phyloP scores from a whole-genome alignment of 2,329 filamentous ascomycete genomes.

The Alternaria longipes region DNA sequence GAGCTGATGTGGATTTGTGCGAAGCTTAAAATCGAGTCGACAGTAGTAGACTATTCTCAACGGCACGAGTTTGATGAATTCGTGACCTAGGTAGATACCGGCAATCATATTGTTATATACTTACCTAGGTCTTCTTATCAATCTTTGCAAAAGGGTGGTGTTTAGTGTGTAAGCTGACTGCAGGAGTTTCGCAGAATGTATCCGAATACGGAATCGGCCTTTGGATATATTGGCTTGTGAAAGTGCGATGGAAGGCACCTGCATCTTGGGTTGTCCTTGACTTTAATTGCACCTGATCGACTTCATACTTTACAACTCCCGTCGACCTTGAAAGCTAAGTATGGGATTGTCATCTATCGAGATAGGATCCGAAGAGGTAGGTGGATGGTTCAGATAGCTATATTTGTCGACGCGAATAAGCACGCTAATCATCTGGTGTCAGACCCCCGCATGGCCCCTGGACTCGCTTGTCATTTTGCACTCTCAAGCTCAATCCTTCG shows the following conservation, averaged over 20 bases:
- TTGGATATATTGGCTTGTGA: neutral
- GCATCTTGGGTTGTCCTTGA: neutral
- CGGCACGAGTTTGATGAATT: neutral
- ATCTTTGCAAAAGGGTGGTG: neutral
- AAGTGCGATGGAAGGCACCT: neutral
- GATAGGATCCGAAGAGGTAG: neutral
- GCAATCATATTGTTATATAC: neutral
- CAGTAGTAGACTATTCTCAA: neutral
- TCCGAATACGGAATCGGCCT: neutral
- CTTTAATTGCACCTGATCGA: neutral
- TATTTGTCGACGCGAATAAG: neutral
- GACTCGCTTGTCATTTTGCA: neutral
- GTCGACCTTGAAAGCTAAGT: neutral
- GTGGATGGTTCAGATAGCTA: neutral
- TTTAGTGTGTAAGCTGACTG: neutral
- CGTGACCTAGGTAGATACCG: neutral
- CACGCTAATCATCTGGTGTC: neutral
- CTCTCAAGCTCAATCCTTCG: neutral
- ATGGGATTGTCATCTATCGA: neutral
- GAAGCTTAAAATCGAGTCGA: neutral
- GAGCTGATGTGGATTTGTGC: conserved; percentile 24
- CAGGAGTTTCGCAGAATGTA: neutral
- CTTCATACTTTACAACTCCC: neutral
- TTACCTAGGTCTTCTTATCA: neutral
- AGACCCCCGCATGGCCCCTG: neutral